Conservation (phyloP, 495 filamentous ascomycete species). For the Penicillium macrosclerotiorum region DNA sequence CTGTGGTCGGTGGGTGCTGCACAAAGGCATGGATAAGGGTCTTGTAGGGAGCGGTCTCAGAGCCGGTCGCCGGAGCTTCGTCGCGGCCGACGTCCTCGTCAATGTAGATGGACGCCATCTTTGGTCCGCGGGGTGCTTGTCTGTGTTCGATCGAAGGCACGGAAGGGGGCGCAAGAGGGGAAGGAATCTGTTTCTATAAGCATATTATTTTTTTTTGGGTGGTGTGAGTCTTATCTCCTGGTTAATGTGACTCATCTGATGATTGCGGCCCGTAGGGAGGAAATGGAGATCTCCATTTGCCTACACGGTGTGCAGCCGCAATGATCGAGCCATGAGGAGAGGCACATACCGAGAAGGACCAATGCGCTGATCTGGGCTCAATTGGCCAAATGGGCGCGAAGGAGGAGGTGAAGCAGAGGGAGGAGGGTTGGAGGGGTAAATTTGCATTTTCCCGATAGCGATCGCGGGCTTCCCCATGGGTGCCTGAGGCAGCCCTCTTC, state of each 20-base stretch:
- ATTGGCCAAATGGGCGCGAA: slow-evolving; percentile 12
- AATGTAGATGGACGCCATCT: slow-evolving; percentile 61
- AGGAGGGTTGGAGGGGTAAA: slow-evolving; percentile 39
- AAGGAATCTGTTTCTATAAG: no score
- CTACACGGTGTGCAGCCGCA: no score
- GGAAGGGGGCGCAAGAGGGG: neutral
- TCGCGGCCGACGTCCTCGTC: slow-evolving; percentile 78
- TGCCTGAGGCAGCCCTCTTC: slow-evolving; percentile 32
- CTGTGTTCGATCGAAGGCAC: neutral
- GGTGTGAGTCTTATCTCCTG: no score
- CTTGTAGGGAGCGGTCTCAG: slow-evolving; percentile 75
- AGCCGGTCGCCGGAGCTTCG: slow-evolving; percentile 63
- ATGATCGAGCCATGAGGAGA: no score
- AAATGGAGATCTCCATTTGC: no score
- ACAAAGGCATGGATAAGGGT: slow-evolving; percentile 73
- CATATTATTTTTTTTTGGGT: no score
- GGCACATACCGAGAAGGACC: no score
- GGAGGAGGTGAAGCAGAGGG: slow-evolving; percentile 21
- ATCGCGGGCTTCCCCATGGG: slow-evolving; percentile 22
- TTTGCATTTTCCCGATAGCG: slow-evolving; percentile 25
- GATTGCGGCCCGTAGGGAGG: no score
- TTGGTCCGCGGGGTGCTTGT: neutral
- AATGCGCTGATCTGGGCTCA: slow-evolving; percentile 9
- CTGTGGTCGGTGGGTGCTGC: slow-evolving; percentile 58
- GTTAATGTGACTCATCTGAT: no score